Percentiles rank a stretch among this genome's conserved stretches.
phyloP scores from a whole-genome alignment of 176 grass and related monocot genomes.

The Zea mays region DNA sequence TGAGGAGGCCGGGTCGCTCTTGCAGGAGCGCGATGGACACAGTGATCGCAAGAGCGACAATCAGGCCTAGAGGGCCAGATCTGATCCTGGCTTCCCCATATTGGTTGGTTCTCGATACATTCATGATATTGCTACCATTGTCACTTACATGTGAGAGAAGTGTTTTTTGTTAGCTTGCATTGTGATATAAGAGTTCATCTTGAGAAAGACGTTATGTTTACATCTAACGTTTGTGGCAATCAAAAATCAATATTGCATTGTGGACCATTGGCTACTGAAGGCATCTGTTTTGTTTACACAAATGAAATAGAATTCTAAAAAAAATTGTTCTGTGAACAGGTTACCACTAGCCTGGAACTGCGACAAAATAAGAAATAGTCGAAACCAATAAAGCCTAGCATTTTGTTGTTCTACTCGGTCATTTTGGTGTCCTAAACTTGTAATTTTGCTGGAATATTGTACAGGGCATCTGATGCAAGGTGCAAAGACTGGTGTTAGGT shows the following conservation, averaged over 20 bases:
- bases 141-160: neutral
- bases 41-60: slow-evolving; percentile 67
- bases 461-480: too few relatives aligned
- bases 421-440: slow-evolving; percentile 11
- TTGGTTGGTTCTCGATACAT: slow-evolving; percentile 45
- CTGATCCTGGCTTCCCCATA: slow-evolving; percentile 24
- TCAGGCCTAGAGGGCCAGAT: slow-evolving; percentile 54
- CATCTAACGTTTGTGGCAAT: neutral
- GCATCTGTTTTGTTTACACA: neutral
- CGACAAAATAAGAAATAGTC: neutral
- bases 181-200: neutral
- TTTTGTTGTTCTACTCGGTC: neutral
- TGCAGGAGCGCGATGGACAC: slow-evolving; percentile 60
- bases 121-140: slow-evolving; percentile 4
- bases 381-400: neutral
- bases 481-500: too few relatives aligned
- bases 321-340: neutral
- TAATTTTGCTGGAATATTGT: neutral
- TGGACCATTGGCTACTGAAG: neutral
- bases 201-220: slow-evolving; percentile 4
- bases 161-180: slow-evolving; percentile 26
- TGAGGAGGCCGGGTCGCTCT: slow-evolving; percentile 69
- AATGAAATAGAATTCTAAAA: neutral
- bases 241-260: neutral
- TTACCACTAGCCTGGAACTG: neutral